These are phyloP conservation scores for Grigorovia humatica DNA, from an alignment of 805 yeast genomes.

Conservation along the genomic window DNA sequence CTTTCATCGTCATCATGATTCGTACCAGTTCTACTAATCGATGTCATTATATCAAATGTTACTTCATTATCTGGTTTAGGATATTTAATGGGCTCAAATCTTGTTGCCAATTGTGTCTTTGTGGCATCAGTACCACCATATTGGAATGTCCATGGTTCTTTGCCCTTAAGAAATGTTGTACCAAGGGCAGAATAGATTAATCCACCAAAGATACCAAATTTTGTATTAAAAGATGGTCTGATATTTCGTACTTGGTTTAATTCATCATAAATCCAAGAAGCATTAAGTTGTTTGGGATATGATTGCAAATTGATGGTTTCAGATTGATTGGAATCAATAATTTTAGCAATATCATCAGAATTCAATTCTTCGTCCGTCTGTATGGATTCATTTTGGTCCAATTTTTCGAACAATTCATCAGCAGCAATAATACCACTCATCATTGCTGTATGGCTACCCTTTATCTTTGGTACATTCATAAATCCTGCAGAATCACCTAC, in stretches of 20 bases:
- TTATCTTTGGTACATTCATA: slow-evolving; percentile 93
- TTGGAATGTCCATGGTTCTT: slow-evolving; percentile 75
- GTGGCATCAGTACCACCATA: slow-evolving; percentile 62
- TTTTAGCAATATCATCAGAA: slow-evolving; percentile 29
- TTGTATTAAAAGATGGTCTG: slow-evolving; percentile 78
- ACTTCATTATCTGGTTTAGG: slow-evolving; percentile 94
- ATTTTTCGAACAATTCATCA: slow-evolving; percentile 45
- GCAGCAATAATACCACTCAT: slow-evolving; percentile 95
- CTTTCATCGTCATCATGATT: slow-evolving; percentile 90
- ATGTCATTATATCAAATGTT: slow-evolving; percentile 84
- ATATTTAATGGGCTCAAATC: slow-evolving; percentile 65
- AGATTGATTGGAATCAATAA: neutral
- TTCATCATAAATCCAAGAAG: slow-evolving; percentile 84
- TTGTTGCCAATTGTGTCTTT: slow-evolving; percentile 56
- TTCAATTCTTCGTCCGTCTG: slow-evolving; percentile 24
- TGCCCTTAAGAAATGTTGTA: slow-evolving; percentile 67
- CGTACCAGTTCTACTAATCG: slow-evolving; percentile 95
- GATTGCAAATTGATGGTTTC: slow-evolving; percentile 36
- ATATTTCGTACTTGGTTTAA: slow-evolving; percentile 77
- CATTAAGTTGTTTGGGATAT: slow-evolving; percentile 55
- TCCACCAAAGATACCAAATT: slow-evolving; percentile 75
- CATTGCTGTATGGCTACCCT: slow-evolving; percentile 97
- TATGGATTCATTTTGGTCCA: slow-evolving; percentile 9
- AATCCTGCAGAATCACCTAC: slow-evolving; percentile 97
- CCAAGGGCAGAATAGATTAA: slow-evolving; percentile 74